Percentiles rank a stretch among this genome's conserved stretches.
These are phyloP conservation scores for Colletotrichum magnum DNA, from an alignment of 2,329 filamentous ascomycete genomes.

Conservation along the genomic window DNA sequence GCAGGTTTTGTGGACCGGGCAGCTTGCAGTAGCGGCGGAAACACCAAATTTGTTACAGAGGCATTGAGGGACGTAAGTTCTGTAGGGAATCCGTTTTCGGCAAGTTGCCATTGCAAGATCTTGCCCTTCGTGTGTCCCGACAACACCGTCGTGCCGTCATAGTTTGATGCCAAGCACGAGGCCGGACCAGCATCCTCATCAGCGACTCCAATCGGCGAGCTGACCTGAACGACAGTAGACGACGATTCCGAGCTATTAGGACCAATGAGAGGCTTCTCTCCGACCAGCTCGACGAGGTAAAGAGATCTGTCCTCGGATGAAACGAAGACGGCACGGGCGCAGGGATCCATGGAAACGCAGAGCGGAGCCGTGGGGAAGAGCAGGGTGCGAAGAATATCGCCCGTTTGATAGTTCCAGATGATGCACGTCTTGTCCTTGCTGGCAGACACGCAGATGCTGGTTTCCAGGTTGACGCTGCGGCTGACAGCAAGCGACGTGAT, in stretches of 20 bases:
- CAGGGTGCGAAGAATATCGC: constrained; percentile 83
- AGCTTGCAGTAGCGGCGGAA: constrained; percentile 74
- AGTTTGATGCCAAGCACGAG: constrained; percentile 80
- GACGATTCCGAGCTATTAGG: constrained; percentile 65
- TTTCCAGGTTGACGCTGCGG: constrained; percentile 76
- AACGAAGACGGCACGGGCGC: constrained; percentile 85
- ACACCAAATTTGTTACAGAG: constrained; percentile 85
- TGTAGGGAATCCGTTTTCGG: constrained; percentile 76
- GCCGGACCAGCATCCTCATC: constrained; percentile 76
- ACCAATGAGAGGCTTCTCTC: constrained; percentile 68
- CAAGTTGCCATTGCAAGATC: constrained; percentile 85
- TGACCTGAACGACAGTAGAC: constrained; percentile 70
- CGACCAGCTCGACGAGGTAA: constrained; percentile 82
- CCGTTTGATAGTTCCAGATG: constrained; percentile 91
- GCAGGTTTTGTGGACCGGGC: constrained; percentile 65
- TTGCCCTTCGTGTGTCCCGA: constrained; percentile 87
- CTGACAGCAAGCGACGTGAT: constrained; percentile 76
- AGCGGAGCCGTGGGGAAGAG: constrained; percentile 82
- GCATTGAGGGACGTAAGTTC: constrained; percentile 82
- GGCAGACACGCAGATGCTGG: constrained; percentile 86
- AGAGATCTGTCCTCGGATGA: constrained; percentile 86
- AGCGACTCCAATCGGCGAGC: constrained; percentile 67
- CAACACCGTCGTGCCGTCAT: constrained; percentile 84
- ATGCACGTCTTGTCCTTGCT: constrained; percentile 91
- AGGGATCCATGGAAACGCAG: constrained; percentile 84